Percentiles rank a stretch among this genome's conserved stretches.
Conservation (phyloP, 2,329 filamentous ascomycete species). For the Fusarium sp. region DNA sequence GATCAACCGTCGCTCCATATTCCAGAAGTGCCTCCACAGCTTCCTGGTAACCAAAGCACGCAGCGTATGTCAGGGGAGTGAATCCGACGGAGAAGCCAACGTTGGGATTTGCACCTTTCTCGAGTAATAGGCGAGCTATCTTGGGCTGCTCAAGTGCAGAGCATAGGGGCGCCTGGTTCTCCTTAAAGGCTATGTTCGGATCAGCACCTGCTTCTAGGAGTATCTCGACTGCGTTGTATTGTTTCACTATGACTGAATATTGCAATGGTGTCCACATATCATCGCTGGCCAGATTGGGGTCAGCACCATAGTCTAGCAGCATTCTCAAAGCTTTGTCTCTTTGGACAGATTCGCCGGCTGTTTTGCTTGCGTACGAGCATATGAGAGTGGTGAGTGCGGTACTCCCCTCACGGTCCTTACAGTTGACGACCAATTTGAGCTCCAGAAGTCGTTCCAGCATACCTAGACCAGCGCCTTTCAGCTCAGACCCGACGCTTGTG, state of each 20-base stretch:
- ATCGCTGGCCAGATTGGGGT: not conserved
- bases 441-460: not conserved
- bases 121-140: not conserved
- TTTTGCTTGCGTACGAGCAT: too few relatives aligned
- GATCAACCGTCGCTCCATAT: not conserved
- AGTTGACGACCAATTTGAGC: not conserved
- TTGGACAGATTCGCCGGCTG: accelerated
- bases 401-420: not conserved
- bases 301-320: not conserved
- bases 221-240: accelerated
- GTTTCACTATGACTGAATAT: accelerated
- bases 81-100: accelerated
- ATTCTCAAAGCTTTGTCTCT: not conserved
- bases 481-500: accelerated
- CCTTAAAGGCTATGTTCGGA: accelerated
- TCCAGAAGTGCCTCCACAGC: not conserved
- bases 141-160: not conserved
- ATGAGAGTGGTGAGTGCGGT: not conserved
- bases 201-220: not conserved
- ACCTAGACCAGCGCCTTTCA: accelerated
- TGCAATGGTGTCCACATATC: not conserved
- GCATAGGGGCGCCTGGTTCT: not conserved
- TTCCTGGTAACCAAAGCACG: accelerated
- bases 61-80: not conserved
- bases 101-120: not conserved